Conservation (phyloP, 441 rosid genomes). For the Adansonia madagascariensis region DNA sequence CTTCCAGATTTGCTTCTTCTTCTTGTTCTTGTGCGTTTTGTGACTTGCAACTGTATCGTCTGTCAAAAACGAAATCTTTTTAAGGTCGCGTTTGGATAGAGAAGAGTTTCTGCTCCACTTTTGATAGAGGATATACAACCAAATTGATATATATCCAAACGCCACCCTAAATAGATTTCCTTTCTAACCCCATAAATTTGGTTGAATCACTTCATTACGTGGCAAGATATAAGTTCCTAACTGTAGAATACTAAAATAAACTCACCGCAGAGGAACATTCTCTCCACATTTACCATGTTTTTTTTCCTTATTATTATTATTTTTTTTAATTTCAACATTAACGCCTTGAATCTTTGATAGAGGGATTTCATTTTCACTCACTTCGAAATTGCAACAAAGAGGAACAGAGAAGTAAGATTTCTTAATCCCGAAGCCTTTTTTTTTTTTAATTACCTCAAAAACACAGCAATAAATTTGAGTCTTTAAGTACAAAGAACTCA, state of each 20-base stretch:
- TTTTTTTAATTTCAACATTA: not conserved
- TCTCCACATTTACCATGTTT: not conserved
- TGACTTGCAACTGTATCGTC: not conserved
- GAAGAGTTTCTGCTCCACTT: not conserved
- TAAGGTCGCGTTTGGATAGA: slow-evolving; percentile 8
- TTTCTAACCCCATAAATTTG: not conserved
- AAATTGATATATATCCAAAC: too few species aligned
- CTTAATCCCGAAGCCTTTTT: not conserved
- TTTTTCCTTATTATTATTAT: too few species aligned
- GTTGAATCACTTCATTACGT: not conserved
- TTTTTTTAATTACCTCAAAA: not conserved
- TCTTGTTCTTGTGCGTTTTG: slow-evolving; percentile 38
- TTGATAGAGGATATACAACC: too few species aligned
- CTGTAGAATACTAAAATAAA: not conserved
- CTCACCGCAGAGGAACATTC: slow-evolving; percentile 9
- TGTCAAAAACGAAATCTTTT: not conserved
- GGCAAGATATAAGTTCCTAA: not conserved
- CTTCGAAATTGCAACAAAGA: not conserved
- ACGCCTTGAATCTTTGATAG: not conserved
- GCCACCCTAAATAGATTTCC: too few species aligned
- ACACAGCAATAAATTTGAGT: not conserved
- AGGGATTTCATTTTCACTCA: not conserved
- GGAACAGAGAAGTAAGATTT: not conserved
- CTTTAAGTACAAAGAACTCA: slow-evolving; percentile 3
- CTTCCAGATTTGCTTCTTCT: not conserved